A percentile compares a stretch with the other conserved stretches of the same genome.
These are phyloP conservation scores for Mikania micrantha DNA, from an alignment of 129 eudicot species.

Conservation along the genomic window DNA sequence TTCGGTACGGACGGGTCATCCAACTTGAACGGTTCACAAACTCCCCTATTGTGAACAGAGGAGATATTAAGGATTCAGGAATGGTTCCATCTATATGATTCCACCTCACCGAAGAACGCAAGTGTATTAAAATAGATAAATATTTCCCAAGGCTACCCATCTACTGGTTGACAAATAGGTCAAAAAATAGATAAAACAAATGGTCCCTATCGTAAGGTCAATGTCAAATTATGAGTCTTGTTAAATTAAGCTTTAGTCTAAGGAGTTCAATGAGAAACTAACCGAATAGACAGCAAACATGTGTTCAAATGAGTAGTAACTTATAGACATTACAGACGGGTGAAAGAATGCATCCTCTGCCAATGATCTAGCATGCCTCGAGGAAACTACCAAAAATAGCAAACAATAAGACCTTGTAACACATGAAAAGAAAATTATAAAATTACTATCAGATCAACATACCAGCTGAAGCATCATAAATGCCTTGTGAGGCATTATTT, in stretches of 20 bases:
- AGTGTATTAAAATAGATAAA: not conserved
- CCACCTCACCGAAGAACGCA: not conserved
- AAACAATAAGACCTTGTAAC: constrained; percentile 9
- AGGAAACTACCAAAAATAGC: constrained; percentile 48
- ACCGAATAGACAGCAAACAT: constrained; percentile 99
- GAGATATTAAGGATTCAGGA: not conserved
- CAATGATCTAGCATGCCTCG: constrained; percentile 81
- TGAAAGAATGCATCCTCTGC: constrained; percentile 95
- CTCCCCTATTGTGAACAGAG: not conserved
- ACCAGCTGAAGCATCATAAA: constrained; percentile 78
- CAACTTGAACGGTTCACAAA: too few species aligned
- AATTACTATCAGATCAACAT: constrained; percentile 15
- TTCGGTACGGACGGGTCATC: too few species aligned
- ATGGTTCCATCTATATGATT: not conserved
- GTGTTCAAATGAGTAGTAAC: constrained; percentile 97
- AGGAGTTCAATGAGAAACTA: constrained; percentile 24
- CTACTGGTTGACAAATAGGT: constrained; percentile 1
- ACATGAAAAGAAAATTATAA: constrained; percentile 4
- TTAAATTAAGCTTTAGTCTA: not conserved
- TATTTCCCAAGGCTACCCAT: not conserved
- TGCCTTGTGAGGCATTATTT: constrained; percentile 69
- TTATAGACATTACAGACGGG: constrained; percentile 96
- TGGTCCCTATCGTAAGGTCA: not conserved
- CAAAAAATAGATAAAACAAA: not conserved
- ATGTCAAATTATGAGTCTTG: too few species aligned